Evolutionary conservation across 805 yeast genomes (phyloP), one percentile per base, ranked within the genome.

Genomic region (Metschnikowia sp.): DNA sequence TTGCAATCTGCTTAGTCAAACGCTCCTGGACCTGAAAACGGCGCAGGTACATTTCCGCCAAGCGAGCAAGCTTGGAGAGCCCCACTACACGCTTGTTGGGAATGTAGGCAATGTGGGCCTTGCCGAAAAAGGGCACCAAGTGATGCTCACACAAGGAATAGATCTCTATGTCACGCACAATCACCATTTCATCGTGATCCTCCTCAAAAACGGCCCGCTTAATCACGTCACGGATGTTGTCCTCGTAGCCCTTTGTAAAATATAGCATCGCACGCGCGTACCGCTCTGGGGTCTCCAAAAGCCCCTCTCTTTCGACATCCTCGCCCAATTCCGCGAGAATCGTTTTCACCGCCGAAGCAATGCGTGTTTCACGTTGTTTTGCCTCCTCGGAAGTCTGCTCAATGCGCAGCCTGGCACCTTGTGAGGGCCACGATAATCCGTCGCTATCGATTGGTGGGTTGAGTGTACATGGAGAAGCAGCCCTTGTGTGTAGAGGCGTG

Each of bases 171-270:
- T 94, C 97, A 62, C 92, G 79, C 26, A 94, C 99, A 54, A 94
- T 91, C 40, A 94, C 98, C 98, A 94, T 94, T 64, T 94, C 99
- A 65, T 94, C 98, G 64, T 94, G 99, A 64, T 94, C 96, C 65
- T 94, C 98, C 65, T 94, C 97, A 59, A 94, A 94, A 7, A 94
- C 96, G 0, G 99, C 99, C 51, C 91, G 78, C 59, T 94, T 92
- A 61, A 94, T 86, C 28, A 90, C 96, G 62, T 88, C 96, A 52
- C 88, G 78, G 50, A 94, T 86, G 64, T 90, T 91, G 57, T 91
- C 96, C 68, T 92, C 96, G 63, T 94, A 94, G 19, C 99, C 99
- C 64, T 89, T 88, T 18, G 99, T 94, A 75, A 94, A 89, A 61
- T 76, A 92, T 39, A 94, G 76, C 96, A 94, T 88, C 5, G 99